Conservation (phyloP, 2,329 filamentous ascomycete genomes). For the Beauveria australis region DNA sequence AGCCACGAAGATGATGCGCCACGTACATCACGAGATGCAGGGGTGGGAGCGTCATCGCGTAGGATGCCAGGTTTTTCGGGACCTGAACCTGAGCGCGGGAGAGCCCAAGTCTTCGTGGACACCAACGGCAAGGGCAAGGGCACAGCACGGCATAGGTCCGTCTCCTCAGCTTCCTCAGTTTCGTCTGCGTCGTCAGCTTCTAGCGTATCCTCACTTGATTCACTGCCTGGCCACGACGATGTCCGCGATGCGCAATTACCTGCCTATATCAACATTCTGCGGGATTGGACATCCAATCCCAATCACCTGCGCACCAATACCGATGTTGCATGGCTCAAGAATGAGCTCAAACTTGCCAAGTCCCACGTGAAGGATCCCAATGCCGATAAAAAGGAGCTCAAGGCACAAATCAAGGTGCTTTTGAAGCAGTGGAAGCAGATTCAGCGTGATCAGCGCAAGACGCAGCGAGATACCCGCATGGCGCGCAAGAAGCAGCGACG, state of each 20-base stretch:
- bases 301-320: slow-evolving; percentile 40
- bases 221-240: slow-evolving; percentile 45
- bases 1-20: background rate
- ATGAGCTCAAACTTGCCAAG: slow-evolving; percentile 35
- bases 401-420: slow-evolving; percentile 36
- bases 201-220: slow-evolving; percentile 37
- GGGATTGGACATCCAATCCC: slow-evolving; percentile 41
- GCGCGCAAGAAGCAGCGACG: slow-evolving; percentile 21
- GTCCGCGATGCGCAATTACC: slow-evolving; percentile 41
- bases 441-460: slow-evolving; percentile 22
- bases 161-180: slow-evolving; percentile 25
- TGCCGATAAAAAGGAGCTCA: slow-evolving; percentile 26
- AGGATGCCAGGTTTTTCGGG: background rate
- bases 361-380: slow-evolving; percentile 4
- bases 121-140: background rate
- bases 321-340: slow-evolving; percentile 32
- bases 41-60: background rate
- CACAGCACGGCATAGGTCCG: slow-evolving; percentile 27
- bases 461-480: slow-evolving; percentile 24
- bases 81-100: background rate
- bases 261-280: slow-evolving; percentile 34
- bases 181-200: slow-evolving; percentile 27
- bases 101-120: background rate
- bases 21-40: background rate
- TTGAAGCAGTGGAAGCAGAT: slow-evolving; percentile 33